These are phyloP conservation scores for Pichia sp. DNA, from an alignment of 1,139 yeast species.

Conservation along the genomic window DNA sequence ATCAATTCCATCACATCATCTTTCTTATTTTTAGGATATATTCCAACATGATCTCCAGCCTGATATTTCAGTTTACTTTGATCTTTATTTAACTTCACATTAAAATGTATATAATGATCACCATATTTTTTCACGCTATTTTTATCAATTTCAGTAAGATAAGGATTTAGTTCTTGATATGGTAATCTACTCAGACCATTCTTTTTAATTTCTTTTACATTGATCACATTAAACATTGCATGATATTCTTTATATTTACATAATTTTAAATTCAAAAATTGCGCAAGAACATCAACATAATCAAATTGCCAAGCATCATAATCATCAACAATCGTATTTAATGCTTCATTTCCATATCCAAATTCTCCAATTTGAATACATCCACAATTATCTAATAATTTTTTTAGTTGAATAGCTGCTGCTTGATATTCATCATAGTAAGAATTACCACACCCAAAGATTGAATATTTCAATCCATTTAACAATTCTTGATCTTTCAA, in stretches of 20 bases:
- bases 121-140: conserved; percentile 52
- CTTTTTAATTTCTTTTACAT: conserved; percentile 40
- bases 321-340: conserved; percentile 88
- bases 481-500: conserved; percentile 34
- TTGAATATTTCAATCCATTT: conserved; percentile 50
- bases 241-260: conserved; percentile 37
- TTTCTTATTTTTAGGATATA: conserved; percentile 82
- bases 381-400: conserved; percentile 50
- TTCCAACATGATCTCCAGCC: conserved; percentile 93
- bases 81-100: conserved; percentile 61
- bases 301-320: conserved; percentile 84
- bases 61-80: conserved; percentile 70
- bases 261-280: conserved; percentile 29
- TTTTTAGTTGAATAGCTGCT: conserved; percentile 57
- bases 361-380: conserved; percentile 62
- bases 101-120: conserved; percentile 62
- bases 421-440: conserved; percentile 87
- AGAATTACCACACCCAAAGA: conserved; percentile 90
- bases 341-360: conserved; percentile 92
- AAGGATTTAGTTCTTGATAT: conserved; percentile 76
- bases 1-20: conserved; percentile 63
- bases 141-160: conserved; percentile 59
- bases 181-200: conserved; percentile 38
- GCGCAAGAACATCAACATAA: conserved; percentile 50
- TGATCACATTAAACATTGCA: conserved; percentile 6